phyloP scores from a whole-genome alignment of 352 stramenopile species.

The Phytopythium vexans region DNA sequence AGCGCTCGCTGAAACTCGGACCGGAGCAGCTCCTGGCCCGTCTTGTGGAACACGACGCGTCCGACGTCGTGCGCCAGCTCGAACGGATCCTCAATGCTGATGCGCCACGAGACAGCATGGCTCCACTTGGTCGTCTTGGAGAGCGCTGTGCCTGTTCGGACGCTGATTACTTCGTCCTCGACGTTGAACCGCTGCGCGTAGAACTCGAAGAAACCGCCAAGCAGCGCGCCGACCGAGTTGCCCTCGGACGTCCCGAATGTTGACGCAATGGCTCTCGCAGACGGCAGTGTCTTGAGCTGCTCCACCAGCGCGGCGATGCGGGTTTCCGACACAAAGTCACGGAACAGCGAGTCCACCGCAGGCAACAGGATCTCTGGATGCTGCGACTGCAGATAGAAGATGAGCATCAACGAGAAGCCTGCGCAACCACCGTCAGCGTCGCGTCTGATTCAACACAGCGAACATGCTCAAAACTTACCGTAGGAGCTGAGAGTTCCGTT shows the following conservation, averaged over 20 bases:
- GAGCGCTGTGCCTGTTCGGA: conserved; percentile 71
- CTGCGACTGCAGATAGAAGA: conserved; percentile 95
- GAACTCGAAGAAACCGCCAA: conserved; percentile 97
- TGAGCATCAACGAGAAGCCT: conserved; percentile 95
- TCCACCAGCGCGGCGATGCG: conserved; percentile 86
- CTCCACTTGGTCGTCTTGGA: conserved; percentile 75
- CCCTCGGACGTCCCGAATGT: conserved; percentile 66
- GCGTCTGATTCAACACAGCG: conserved; percentile 4
- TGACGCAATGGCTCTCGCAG: conserved; percentile 25
- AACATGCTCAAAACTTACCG: conserved; percentile 34
- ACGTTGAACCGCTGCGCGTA: conserved; percentile 96
- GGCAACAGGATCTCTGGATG: conserved; percentile 50
- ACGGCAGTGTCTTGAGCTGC: conserved; percentile 63
- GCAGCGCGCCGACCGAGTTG: conserved; percentile 88
- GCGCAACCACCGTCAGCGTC: not conserved
- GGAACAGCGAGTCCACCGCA: conserved; percentile 40
- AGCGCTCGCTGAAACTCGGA: conserved; percentile 62
- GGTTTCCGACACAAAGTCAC: conserved; percentile 82
- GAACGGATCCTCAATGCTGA: conserved; percentile 88
- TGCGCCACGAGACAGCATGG: conserved; percentile 57
- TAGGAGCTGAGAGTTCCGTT: conserved; percentile 97
- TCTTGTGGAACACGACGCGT: conserved; percentile 71
- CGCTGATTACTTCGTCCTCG: conserved; percentile 91
- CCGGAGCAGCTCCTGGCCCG: conserved; percentile 57
- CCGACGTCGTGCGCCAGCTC: conserved; percentile 78